Percentiles rank a stretch among this genome's conserved stretches.
Conservation (phyloP, 371 early-diverging fungal species). For the Rhizopus stolonifer region DNA sequence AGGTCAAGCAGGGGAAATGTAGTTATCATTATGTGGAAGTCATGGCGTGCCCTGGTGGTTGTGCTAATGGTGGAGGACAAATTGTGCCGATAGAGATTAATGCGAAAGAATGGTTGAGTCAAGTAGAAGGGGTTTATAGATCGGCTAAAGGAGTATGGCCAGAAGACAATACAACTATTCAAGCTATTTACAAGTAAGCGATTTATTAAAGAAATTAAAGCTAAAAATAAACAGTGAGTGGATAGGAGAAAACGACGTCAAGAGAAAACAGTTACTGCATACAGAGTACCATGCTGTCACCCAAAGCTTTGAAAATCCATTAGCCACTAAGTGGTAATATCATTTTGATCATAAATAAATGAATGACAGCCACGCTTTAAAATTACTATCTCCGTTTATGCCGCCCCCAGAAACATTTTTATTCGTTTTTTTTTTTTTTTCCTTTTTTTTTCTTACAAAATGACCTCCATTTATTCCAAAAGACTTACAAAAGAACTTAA, state of each 20-base stretch:
- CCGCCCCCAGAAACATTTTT: not conserved
- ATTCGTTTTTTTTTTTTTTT: not conserved
- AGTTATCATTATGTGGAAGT: slow-evolving; percentile 92
- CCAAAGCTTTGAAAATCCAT: slow-evolving; percentile 58
- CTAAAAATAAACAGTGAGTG: too few relatives aligned
- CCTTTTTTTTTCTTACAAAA: not conserved
- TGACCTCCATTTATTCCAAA: slow-evolving; percentile 33
- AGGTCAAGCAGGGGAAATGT: slow-evolving; percentile 68
- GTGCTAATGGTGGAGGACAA: slow-evolving; percentile 94
- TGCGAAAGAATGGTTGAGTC: slow-evolving; percentile 61
- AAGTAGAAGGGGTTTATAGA: slow-evolving; percentile 59
- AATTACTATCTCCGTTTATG: not conserved
- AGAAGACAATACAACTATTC: slow-evolving; percentile 59
- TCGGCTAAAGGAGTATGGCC: slow-evolving; percentile 47
- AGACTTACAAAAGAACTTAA: slow-evolving; percentile 56
- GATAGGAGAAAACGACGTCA: slow-evolving; percentile 36
- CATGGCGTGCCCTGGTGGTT: slow-evolving; percentile 95
- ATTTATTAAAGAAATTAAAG: too few relatives aligned
- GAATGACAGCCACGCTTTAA: too few relatives aligned
- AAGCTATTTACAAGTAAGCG: slow-evolving; percentile 56
- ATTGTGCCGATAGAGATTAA: slow-evolving; percentile 52
- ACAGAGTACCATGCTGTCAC: slow-evolving; percentile 81
- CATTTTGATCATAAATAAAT: slow-evolving; percentile 1
- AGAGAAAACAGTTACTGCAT: slow-evolving; percentile 59
- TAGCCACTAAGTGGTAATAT: slow-evolving; percentile 74